phyloP scores from a whole-genome alignment of 2,329 filamentous ascomycete species.

The Trichoderma gracile region DNA sequence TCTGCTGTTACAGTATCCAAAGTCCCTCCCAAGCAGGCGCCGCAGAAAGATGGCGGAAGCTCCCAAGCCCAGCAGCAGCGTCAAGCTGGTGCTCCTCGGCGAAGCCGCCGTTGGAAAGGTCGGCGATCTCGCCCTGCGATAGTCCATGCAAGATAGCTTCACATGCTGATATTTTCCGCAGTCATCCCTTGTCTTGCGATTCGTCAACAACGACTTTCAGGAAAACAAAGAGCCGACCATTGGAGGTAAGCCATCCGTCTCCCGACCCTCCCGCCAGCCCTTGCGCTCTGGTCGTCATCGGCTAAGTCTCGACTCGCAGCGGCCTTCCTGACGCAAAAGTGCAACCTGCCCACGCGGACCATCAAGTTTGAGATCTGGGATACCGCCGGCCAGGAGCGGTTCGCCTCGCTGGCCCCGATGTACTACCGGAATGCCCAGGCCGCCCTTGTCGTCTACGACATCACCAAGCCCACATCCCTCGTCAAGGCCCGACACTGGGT shows the following conservation, averaged over 20 bases:
- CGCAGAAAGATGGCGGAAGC: constrained; percentile 46
- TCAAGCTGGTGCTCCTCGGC: constrained; percentile 96
- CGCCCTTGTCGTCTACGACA: constrained; percentile 96
- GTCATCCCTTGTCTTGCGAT: constrained; percentile 96
- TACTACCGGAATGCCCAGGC: constrained; percentile 99
- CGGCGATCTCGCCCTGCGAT: constrained; percentile 32
- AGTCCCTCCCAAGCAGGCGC: not conserved
- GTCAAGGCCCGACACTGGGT: constrained; percentile 99
- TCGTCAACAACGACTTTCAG: constrained; percentile 99
- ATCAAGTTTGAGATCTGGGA: constrained; percentile 98
- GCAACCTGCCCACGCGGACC: constrained; percentile 87
- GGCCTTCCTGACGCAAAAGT: constrained; percentile 98
- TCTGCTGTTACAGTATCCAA: not conserved
- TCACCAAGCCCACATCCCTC: constrained; percentile 93
- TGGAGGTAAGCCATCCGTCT: constrained; percentile 65
- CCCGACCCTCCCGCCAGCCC: constrained; percentile 24
- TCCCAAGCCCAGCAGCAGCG: constrained; percentile 97
- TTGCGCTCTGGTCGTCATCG: not conserved
- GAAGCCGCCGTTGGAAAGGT: constrained; percentile 99
- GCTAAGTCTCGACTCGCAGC: constrained; percentile 52
- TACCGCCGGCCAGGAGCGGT: constrained; percentile 95
- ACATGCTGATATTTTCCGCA: constrained; percentile 43
- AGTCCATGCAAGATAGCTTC: not conserved
- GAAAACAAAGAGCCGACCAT: constrained; percentile 99
- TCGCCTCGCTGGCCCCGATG: constrained; percentile 95